Evolutionary conservation across 345 rosid genomes (phyloP).

Genomic region (Lagerstroemia speciosa): DNA sequence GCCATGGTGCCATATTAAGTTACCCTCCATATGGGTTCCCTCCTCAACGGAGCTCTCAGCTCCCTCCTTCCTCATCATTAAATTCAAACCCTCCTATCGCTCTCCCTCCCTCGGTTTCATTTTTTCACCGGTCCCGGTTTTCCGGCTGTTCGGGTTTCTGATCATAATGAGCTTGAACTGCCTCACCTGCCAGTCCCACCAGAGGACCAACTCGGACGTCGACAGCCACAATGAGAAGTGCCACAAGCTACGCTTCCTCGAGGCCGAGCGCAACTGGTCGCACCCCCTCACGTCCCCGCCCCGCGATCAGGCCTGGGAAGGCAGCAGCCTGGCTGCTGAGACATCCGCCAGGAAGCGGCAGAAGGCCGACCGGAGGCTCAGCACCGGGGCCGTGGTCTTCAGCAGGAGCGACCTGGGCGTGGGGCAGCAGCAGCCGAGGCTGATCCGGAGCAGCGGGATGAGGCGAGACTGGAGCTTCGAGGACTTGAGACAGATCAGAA

Average conservation of each 20-base stretch:
- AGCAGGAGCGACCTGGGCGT: slow-evolving; percentile 13
- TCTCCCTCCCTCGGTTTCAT: background rate
- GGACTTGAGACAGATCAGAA: slow-evolving; percentile 28
- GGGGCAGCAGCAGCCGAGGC: slow-evolving; percentile 36
- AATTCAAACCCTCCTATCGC: background rate
- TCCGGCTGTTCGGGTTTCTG: background rate
- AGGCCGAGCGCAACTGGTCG: slow-evolving; percentile 35
- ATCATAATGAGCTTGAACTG: slow-evolving; percentile 49
- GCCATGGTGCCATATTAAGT: background rate
- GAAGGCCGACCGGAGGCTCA: slow-evolving; percentile 22
- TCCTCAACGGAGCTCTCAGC: background rate
- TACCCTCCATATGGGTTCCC: too few species aligned
- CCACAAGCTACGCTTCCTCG: background rate
- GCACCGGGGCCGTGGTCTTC: background rate
- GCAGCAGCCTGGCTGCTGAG: too few species aligned
- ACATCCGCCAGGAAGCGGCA: slow-evolving; percentile 12
- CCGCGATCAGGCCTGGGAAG: slow-evolving; percentile 8
- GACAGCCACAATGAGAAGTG: slow-evolving; percentile 2
- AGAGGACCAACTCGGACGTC: slow-evolving; percentile 21
- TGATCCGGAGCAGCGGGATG: slow-evolving; percentile 72
- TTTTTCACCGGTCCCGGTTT: background rate
- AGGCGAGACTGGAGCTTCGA: slow-evolving; percentile 98
- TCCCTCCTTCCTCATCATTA: background rate
- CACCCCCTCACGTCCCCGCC: slow-evolving; percentile 23
- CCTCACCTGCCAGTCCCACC: slow-evolving; percentile 37